Percentiles rank a stretch among this genome's conserved stretches.
Evolutionary conservation across 1,139 yeast genomes (phyloP).

Genomic region (Kodamaea ohmeri): DNA sequence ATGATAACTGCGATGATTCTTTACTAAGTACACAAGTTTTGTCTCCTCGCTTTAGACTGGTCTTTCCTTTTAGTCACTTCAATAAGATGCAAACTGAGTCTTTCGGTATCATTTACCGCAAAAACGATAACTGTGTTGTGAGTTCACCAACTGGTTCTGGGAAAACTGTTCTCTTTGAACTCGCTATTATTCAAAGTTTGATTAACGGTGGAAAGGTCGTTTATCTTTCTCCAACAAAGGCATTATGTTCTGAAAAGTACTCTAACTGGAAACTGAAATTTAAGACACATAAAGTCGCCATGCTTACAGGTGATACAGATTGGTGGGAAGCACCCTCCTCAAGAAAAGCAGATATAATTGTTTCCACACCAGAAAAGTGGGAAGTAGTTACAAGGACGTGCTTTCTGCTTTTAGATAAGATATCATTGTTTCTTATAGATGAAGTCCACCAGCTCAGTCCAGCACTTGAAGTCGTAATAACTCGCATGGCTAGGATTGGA

Average conservation of each 20-base stretch:
- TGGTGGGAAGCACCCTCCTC: conserved; percentile 29
- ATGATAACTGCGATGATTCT: not conserved
- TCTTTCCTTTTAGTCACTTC: conserved; percentile 21
- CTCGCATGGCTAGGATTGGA: conserved; percentile 45
- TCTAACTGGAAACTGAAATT: conserved; percentile 45
- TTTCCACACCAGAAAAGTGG: conserved; percentile 61
- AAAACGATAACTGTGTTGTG: conserved; percentile 42
- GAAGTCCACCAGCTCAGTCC: conserved; percentile 53
- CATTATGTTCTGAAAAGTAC: conserved; percentile 45
- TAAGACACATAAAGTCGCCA: conserved; percentile 35
- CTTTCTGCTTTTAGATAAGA: conserved; percentile 20
- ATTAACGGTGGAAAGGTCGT: conserved; percentile 24
- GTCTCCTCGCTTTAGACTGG: not conserved
- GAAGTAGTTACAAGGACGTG: conserved; percentile 51
- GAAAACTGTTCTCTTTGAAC: conserved; percentile 52
- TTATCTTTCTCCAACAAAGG: conserved; percentile 56
- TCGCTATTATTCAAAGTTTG: conserved; percentile 44
- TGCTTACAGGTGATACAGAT: conserved; percentile 44
- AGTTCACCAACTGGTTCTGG: conserved; percentile 61
- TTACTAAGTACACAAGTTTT: conserved; percentile 1
- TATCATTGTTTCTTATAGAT: conserved; percentile 45
- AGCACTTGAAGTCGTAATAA: conserved; percentile 49
- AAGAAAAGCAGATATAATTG: conserved; percentile 42
- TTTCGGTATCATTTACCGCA: conserved; percentile 32
- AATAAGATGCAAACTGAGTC: conserved; percentile 51